Percentiles rank a stretch among this genome's conserved stretches.
These are phyloP conservation scores for Agaricus subrufescens DNA, from an alignment of 768 basidiomycete genomes.

Conservation along the genomic window DNA sequence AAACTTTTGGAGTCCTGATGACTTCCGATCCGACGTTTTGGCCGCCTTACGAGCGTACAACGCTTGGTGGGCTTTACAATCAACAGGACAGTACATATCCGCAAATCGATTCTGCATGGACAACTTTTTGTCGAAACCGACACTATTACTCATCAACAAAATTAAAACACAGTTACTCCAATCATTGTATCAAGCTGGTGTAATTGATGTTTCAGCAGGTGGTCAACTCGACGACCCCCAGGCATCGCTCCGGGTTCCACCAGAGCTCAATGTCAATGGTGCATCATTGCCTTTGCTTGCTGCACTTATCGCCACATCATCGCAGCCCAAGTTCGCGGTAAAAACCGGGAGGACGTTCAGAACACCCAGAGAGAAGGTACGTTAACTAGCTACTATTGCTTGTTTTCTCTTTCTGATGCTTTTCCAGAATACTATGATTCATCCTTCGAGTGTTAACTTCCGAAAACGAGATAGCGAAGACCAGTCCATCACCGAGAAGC, in stretches of 20 bases:
- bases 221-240: constrained; percentile 33
- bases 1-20: constrained; percentile 69
- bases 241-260: constrained; percentile 38
- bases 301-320: constrained; percentile 79
- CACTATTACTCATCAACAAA: constrained; percentile 74
- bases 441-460: constrained; percentile 83
- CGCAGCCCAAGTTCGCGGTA: constrained; percentile 89
- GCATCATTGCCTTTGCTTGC: constrained; percentile 73
- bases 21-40: constrained; percentile 83
- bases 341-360: constrained; percentile 65
- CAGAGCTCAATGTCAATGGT: constrained; percentile 67
- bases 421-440: constrained; percentile 66
- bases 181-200: constrained; percentile 72
- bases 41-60: constrained; percentile 79
- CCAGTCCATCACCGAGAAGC: constrained; percentile 46
- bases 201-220: constrained; percentile 78
- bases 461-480: constrained; percentile 43
- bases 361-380: constrained; percentile 81
- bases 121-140: constrained; percentile 89
- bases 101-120: constrained; percentile 78
- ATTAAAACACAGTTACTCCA: constrained; percentile 75
- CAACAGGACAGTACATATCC: constrained; percentile 51
- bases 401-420: constrained; percentile 11
- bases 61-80: constrained; percentile 72
- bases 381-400: constrained; percentile 12